A percentile compares a stretch with the other conserved stretches of the same genome.
These are phyloP conservation scores for Calonectria henricotiae DNA, from an alignment of 2,329 filamentous ascomycete species.

Conservation along the genomic window DNA sequence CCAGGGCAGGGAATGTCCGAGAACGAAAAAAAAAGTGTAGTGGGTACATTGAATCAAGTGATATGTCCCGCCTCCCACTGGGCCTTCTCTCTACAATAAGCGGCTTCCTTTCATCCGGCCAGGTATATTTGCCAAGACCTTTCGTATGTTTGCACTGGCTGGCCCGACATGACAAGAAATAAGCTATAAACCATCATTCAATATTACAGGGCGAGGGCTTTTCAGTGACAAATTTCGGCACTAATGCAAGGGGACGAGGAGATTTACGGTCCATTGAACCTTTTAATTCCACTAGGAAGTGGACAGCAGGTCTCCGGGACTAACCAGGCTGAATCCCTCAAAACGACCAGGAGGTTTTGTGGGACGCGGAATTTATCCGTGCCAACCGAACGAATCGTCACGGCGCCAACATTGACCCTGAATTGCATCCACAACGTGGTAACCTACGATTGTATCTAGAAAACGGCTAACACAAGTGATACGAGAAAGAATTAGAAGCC, in stretches of 20 bases:
- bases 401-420: not conserved
- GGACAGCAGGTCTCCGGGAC: not conserved
- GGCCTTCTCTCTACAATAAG: no score
- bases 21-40: not conserved
- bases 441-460: not conserved
- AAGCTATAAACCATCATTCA: no score
- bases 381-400: not conserved
- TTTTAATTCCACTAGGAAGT: constrained; percentile 6
- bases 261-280: not conserved
- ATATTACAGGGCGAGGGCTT: no score
- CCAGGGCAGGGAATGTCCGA: not conserved
- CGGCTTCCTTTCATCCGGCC: no score
- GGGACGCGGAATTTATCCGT: constrained; percentile 17
- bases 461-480: not conserved
- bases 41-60: no score
- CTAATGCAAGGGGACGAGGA: not conserved
- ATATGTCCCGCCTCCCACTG: no score
- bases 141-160: no score
- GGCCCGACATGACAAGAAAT: no score
- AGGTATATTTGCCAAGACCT: no score
- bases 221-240: not conserved
- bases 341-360: not conserved
- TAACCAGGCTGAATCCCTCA: not conserved
- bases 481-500: not conserved
- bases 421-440: not conserved